Base-by-base conservation (phyloP, 805 yeast genomes). In the Schwanniomyces yamadae region DNA sequence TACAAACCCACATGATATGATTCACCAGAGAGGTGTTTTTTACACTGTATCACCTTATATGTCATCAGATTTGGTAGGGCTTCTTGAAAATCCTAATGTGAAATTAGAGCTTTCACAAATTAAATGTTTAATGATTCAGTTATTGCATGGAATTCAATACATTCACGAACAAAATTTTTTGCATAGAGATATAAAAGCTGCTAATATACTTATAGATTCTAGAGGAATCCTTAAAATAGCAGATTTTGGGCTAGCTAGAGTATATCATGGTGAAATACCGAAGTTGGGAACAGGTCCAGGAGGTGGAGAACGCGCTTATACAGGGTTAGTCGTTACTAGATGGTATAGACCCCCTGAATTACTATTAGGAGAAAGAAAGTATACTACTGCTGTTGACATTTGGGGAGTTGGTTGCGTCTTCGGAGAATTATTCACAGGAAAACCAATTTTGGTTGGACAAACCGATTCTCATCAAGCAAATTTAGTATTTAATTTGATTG, bases 311-410 rank as follows among this genome's bases (percentile, higher is more conserved):
- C 55, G 70, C 32, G 65, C 65, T 14, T 77, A 77, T 47, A 77
- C 82, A 0, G 80, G 77, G 1, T 52, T 77, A 36, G 99, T 93
- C 2, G 98, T 93, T 24, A 93, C 99, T 0, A 65, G 99, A 45
- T 93, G 99, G 99, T 93, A 95, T 60, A 71, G 99, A 40, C 95
- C 99, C 1, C 99, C 98, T 0, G 99, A 91, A 57, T 69, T 93
- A 13, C 71, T 93, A 11, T 63, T 93, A 35, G 96, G 96, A 3
- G 95, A 89, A 46, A 72, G 84, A 48, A 69, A 75, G 40, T 91
- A 91, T 57, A 89, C 97, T 2, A 85, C 97, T 0, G 95, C 98
- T 0, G 91, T 91, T 9, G 99, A 93, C 61, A 75, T 93, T 63
- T 93, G 99, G 99, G 97, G 98, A 0, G 76, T 87, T 14, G 98